Percentiles rank a stretch among this genome's conserved stretches.
Evolutionary conservation across 2,329 filamentous ascomycete genomes (phyloP).

Genomic region (Onygena corvina): DNA sequence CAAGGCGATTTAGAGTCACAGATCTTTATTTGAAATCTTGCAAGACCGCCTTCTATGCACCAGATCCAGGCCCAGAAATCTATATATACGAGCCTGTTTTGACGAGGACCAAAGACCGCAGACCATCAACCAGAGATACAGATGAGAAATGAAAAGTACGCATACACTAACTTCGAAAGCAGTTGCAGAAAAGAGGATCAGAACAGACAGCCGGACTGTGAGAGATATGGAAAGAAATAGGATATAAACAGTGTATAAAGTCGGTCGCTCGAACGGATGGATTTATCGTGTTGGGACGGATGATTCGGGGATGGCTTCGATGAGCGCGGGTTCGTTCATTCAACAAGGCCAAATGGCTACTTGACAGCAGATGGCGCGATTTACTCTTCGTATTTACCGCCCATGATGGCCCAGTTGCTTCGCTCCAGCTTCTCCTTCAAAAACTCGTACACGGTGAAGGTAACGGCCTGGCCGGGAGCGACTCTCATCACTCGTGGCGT

Average conservation of each 20-base stretch:
- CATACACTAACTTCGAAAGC: neutral
- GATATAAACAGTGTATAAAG: neutral
- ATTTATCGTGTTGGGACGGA: neutral
- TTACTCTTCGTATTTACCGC: conserved; percentile 55
- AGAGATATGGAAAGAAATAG: conserved; percentile 10
- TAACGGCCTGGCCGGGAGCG: conserved; percentile 80
- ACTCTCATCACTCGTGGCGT: conserved; percentile 96
- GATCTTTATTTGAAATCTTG: conserved; percentile 1
- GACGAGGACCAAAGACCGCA: conserved; percentile 2
- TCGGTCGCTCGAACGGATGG: neutral
- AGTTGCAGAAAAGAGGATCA: conserved; percentile 2
- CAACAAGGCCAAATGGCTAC: neutral
- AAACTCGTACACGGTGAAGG: conserved; percentile 64
- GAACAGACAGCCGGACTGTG: conserved; percentile 19
- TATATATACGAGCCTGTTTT: conserved; percentile 5
- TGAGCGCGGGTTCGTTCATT: neutral
- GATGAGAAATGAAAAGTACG: neutral
- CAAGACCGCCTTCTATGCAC: conserved; percentile 4
- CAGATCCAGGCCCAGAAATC: conserved; percentile 5
- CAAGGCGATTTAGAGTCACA: neutral
- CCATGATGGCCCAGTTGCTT: conserved; percentile 48
- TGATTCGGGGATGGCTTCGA: neutral
- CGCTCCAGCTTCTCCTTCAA: conserved; percentile 61
- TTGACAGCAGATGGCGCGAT: neutral
- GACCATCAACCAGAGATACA: neutral